Percentiles rank a stretch among this genome's conserved stretches.
These are phyloP conservation scores for Acanthamoeba royreba DNA, from an alignment of 208 protist species.

Conservation along the genomic window DNA sequence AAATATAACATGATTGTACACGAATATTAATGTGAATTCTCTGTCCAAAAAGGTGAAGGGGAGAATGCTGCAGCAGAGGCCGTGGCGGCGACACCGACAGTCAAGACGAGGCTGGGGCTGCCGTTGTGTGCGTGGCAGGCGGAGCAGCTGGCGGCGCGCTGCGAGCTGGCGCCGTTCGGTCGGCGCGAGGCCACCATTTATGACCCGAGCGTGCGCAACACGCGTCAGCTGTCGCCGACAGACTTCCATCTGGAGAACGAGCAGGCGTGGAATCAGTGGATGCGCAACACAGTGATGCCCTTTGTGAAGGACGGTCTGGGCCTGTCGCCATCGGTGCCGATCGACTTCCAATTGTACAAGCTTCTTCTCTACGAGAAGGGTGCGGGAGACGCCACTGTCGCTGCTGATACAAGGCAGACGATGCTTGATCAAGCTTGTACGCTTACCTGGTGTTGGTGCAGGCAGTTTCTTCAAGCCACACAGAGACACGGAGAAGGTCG, in stretches of 20 bases:
- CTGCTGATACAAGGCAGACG: neutral
- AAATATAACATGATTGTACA: neutral
- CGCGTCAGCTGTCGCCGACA: neutral
- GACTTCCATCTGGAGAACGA: neutral
- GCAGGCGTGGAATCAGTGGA: neutral
- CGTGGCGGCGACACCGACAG: neutral
- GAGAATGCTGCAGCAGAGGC: neutral
- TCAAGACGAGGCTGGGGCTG: neutral
- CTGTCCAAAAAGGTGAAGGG: no score
- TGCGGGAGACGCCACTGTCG: neutral
- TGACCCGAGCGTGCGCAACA: neutral
- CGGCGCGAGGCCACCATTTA: neutral
- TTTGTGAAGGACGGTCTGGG: neutral
- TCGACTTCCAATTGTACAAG: neutral
- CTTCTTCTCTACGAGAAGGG: neutral
- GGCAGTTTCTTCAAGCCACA: no score
- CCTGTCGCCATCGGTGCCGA: neutral
- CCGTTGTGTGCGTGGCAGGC: neutral
- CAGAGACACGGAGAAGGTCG: neutral
- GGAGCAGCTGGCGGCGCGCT: neutral
- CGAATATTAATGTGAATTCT: neutral
- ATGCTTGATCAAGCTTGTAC: neutral
- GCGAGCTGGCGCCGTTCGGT: neutral
- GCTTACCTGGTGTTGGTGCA: no score
- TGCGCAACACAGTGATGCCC: neutral